Base-by-base conservation (phyloP, 1,139 yeast genomes). In the Eremothecium coryli region DNA sequence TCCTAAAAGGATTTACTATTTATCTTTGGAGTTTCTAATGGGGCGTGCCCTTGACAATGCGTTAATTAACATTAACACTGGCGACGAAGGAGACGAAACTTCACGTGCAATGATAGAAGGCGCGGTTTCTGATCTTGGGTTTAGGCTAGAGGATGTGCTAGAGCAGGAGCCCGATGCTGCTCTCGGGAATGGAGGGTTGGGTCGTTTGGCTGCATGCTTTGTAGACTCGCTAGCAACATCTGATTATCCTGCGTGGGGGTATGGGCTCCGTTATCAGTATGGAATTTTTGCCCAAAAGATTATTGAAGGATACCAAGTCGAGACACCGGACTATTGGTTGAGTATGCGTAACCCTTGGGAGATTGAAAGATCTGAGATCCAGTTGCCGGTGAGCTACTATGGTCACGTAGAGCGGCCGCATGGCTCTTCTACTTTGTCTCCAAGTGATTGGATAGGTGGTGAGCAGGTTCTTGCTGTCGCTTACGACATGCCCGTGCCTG, bases 21-120 rank as follows among this genome's bases (percentile, higher is more conserved):
- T 86, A 43, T 82, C 94, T 2, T 67, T 88, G 48, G 96, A 88
- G 62, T 88, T 85, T 57, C 66, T 88, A 46, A 85, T 88, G 95
- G 96, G 97, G 31, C 73, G 95, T 51, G 95, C 96, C 32, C 69
- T 88, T 71, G 96, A 88, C 61, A 88, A 86, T 58, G 95, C 96
- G 26, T 65, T 88, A 64, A 81, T 85, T 60, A 88, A 88, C 60
- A 70, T 82, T 51, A 68, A 71, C 5, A 62, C 69, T 39, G 50
- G 46, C 11, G 44, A 41, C 10, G 30, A 31, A 10, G 42, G 40
- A 10, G 38, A 42, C 9, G 35, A 36, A 16, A 38, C 38, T 18
- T 41, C 56, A 14, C 76, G 78, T 55, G 70, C 65, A 17, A 62
- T 69, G 36, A 70, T 82, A 29, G 49, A 55, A 11, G 61, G 59